Evolutionary conservation across 2,329 filamentous ascomycete species (phyloP).

Genomic region (Stagonosporopsis cucurbitacearum): DNA sequence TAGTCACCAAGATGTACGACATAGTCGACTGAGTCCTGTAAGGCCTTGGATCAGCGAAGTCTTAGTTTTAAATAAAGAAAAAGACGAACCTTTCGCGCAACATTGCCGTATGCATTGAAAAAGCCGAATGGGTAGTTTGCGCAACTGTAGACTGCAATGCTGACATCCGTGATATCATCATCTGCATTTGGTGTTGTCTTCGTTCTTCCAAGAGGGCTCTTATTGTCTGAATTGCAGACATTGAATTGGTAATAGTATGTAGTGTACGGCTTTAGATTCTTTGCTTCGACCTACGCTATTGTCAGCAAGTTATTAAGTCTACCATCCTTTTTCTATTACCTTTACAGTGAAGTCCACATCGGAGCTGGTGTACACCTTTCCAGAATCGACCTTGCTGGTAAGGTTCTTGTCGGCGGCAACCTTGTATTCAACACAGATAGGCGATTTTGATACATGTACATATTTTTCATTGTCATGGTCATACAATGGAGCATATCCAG

Average conservation of each 20-base stretch:
- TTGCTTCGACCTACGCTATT: slow-evolving; percentile 65
- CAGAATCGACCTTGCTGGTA: slow-evolving; percentile 59
- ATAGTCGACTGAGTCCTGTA: slow-evolving; percentile 47
- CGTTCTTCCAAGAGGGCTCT: slow-evolving; percentile 69
- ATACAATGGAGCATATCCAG: slow-evolving; percentile 61
- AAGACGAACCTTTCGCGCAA: slow-evolving; percentile 50
- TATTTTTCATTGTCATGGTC: slow-evolving; percentile 62
- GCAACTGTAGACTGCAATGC: slow-evolving; percentile 74
- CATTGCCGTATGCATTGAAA: slow-evolving; percentile 57
- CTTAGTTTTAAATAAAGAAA: not conserved
- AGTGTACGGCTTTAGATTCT: slow-evolving; percentile 66
- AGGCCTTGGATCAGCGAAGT: not conserved
- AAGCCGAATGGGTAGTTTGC: slow-evolving; percentile 59
- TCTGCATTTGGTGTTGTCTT: slow-evolving; percentile 69
- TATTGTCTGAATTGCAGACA: slow-evolving; percentile 68
- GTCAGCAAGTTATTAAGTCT: slow-evolving; percentile 2
- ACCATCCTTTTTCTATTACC: slow-evolving; percentile 44
- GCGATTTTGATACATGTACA: slow-evolving; percentile 61
- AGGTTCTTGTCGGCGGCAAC: slow-evolving; percentile 60
- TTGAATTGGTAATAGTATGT: slow-evolving; percentile 75
- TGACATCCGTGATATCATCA: slow-evolving; percentile 64
- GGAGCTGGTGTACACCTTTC: slow-evolving; percentile 71
- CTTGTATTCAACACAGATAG: slow-evolving; percentile 72
- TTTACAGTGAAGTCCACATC: slow-evolving; percentile 80
- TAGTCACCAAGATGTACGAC: slow-evolving; percentile 54